Evolutionary conservation across 1,139 yeast genomes (phyloP).

Genomic region (Ashbya aceris): DNA sequence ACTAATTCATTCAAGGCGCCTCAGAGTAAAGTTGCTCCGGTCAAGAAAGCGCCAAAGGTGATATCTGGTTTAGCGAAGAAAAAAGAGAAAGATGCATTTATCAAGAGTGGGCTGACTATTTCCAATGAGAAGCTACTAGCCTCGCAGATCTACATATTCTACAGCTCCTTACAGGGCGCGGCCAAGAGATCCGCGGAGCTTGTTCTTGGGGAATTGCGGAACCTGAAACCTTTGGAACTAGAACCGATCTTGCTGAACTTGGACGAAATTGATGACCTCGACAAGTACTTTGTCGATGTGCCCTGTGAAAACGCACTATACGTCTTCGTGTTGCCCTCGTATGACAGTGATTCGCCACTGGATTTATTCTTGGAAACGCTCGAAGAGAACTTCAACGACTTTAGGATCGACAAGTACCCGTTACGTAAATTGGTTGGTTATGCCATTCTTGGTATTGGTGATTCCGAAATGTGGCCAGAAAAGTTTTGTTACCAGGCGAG

Average conservation of each 20-base stretch:
- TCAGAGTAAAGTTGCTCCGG: constrained; percentile 11
- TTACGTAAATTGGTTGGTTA: constrained; percentile 61
- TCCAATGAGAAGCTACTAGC: constrained; percentile 27
- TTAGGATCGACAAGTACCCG: constrained; percentile 77
- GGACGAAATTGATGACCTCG: constrained; percentile 79
- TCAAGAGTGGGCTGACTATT: constrained; percentile 27
- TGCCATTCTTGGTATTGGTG: constrained; percentile 83
- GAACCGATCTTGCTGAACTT: constrained; percentile 55
- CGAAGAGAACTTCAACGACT: constrained; percentile 74
- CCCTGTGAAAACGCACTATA: constrained; percentile 51
- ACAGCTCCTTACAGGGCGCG: constrained; percentile 79
- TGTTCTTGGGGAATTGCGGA: constrained; percentile 25
- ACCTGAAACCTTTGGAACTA: constrained; percentile 32
- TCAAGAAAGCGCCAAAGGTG: constrained; percentile 18
- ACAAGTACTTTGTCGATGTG: constrained; percentile 65
- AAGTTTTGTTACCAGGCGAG: constrained; percentile 84
- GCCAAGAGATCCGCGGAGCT: constrained; percentile 59
- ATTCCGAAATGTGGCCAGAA: constrained; percentile 75
- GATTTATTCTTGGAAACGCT: constrained; percentile 79
- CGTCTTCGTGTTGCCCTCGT: constrained; percentile 74
- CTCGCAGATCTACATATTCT: constrained; percentile 50
- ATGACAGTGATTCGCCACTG: constrained; percentile 86
- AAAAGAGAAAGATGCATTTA: constrained; percentile 16
- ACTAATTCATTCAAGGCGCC: constrained; percentile 28
- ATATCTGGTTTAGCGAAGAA: constrained; percentile 19